Evolutionary conservation across 768 basidiomycete genomes (phyloP).

Genomic region (Lentinula edodes): DNA sequence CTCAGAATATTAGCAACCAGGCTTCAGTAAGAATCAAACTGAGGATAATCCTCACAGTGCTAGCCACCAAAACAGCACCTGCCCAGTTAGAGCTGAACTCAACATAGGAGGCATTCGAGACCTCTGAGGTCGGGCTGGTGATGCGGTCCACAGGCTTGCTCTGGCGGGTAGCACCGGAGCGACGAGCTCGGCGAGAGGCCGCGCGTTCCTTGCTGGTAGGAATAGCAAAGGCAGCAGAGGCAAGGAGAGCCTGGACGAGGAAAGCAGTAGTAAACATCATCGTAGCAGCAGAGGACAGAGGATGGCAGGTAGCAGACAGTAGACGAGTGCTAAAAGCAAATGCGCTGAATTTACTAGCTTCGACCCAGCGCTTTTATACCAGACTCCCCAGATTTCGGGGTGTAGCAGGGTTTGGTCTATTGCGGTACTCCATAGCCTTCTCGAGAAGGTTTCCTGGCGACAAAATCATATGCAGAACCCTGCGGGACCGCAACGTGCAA

Average conservation of each 20-base stretch:
- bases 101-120: not conserved
- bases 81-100: constrained; percentile 7
- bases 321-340: not conserved
- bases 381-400: not conserved
- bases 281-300: not conserved
- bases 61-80: constrained; percentile 5
- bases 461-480: not conserved
- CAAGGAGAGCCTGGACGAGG: not conserved
- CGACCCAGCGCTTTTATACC: not conserved
- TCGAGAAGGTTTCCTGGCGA: not conserved
- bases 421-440: not conserved
- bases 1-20: not conserved
- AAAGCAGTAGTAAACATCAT: not conserved
- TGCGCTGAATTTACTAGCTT: not conserved
- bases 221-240: constrained; percentile 1
- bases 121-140: not conserved
- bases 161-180: not conserved
- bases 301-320: not conserved
- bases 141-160: constrained; percentile 6
- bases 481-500: not conserved
- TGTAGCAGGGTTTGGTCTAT: not conserved
- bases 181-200: constrained; percentile 3
- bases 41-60: not conserved
- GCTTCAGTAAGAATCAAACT: not conserved
- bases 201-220: constrained; percentile 1